Evolutionary conservation across 2,329 filamentous ascomycete genomes (phyloP).

Genomic region (Celoporthe dispersa): DNA sequence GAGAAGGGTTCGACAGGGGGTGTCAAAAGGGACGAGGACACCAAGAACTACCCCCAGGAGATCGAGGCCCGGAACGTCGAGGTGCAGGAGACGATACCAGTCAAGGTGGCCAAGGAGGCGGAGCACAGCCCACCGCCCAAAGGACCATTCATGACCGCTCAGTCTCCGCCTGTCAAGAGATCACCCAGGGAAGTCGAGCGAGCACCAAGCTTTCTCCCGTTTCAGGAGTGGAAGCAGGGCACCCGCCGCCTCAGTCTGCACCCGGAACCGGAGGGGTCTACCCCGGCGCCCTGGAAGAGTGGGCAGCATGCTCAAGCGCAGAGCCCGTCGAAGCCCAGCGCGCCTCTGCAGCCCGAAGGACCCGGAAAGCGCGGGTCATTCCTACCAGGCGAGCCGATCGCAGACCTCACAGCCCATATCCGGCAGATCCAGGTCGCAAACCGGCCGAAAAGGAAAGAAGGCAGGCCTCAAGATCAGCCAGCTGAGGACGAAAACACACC

Average conservation of each 20-base stretch:
- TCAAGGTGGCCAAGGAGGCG: background rate
- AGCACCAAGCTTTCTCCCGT: background rate
- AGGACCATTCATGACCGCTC: conserved; percentile 16
- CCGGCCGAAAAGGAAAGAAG: background rate
- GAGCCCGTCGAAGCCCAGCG: background rate
- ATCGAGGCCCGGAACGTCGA: conserved; percentile 16
- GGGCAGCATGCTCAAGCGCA: background rate
- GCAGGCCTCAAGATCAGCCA: background rate
- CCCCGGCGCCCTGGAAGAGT: background rate
- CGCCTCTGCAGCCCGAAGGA: background rate
- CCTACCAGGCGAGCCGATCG: background rate
- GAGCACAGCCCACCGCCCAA: background rate
- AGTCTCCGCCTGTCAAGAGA: background rate
- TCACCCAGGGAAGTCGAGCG: conserved; percentile 8
- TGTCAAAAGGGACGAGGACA: background rate
- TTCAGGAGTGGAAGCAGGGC: conserved; percentile 9
- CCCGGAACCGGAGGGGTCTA: background rate
- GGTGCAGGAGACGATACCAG: background rate
- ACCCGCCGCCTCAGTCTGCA: background rate
- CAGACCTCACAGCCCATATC: background rate
- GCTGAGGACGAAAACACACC: background rate
- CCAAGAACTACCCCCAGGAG: background rate
- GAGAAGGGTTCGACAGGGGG: background rate
- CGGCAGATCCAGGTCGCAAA: background rate
- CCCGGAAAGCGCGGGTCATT: background rate